phyloP scores from a whole-genome alignment of 2,329 filamentous ascomycete species.

The Pseudocercospora vitis region DNA sequence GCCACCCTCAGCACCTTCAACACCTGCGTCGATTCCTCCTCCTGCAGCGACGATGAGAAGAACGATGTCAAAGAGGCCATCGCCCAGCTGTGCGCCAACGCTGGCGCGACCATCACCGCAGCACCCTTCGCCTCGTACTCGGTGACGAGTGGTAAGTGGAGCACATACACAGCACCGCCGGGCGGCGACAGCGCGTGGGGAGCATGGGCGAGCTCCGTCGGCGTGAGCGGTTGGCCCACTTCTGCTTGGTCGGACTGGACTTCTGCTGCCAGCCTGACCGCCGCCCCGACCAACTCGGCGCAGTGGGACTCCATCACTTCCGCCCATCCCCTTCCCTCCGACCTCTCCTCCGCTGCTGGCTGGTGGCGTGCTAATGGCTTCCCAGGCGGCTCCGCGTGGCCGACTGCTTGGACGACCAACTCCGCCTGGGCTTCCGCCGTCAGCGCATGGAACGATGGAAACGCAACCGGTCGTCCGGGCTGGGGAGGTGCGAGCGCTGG shows the following conservation, averaged over 20 bases:
- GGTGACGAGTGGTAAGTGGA: constrained; percentile 30
- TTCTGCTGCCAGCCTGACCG: constrained; percentile 29
- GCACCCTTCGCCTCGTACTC: constrained; percentile 29
- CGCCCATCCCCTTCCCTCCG: constrained; percentile 31
- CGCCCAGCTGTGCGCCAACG: constrained; percentile 34
- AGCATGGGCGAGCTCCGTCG: constrained; percentile 22
- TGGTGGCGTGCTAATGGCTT: constrained; percentile 24
- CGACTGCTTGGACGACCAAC: constrained; percentile 26
- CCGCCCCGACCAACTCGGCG: constrained; percentile 30
- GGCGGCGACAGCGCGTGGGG: constrained; percentile 1
- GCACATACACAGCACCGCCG: constrained; percentile 5
- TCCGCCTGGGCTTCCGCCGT: constrained; percentile 25
- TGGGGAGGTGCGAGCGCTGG: constrained; percentile 19
- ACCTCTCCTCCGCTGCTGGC: constrained; percentile 23
- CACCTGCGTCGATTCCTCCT: constrained; percentile 27
- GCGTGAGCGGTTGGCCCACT: constrained; percentile 22
- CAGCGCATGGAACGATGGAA: constrained; percentile 20
- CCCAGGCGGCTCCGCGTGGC: constrained; percentile 25
- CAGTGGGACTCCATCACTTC: constrained; percentile 35
- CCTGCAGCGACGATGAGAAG: constrained; percentile 30
- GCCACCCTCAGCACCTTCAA: constrained; percentile 26
- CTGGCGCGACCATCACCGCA: constrained; percentile 28
- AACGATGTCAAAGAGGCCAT: constrained; percentile 29
- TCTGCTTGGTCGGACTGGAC: constrained; percentile 27
- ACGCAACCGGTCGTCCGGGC: constrained; percentile 12